Evolutionary conservation across 768 basidiomycete species (phyloP), one percentile per base, ranked within the genome.

Genomic region (Lactifluus hygrophoroides): DNA sequence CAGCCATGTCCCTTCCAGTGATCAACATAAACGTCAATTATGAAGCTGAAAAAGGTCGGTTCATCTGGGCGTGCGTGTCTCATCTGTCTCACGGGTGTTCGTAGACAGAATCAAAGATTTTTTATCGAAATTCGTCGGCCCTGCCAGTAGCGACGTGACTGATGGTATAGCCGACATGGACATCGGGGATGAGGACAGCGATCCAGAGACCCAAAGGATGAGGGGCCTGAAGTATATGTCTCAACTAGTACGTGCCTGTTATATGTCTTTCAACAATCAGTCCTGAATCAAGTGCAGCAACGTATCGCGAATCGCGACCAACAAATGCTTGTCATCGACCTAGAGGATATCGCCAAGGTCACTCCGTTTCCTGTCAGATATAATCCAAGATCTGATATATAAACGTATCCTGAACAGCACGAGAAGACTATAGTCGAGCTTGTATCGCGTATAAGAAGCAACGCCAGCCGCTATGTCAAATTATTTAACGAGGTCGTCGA

Each of bases 401-500:
- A 27, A 23, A 50, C 32, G 55, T 55, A 37, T 17, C 3, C 35
- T 27, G 2, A 61, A 13, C 55, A 92, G 88, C 79, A 88, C 64
- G 82, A 88, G 70, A 78, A 83, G 60, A 83, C 83, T 2, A 74
- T 81, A 38, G 74, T 78, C n/a, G 88, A 86, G 54, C 82, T 96
- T 11, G 89, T 92, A 32, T 70, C 77, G 23, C 85, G 87, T 58
- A 94, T 97, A 64, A 80, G 81, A 62, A 77, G 75, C 64, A 98
- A 98, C 70, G 81, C 94, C 23, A 84, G 90, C 63, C 91, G 95
- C 66, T 99, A 98, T 73, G 80, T 91, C 62, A 78, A 78, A 61
- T 77, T 99, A 21, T 97, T 98, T 75, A 83, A 85, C 64, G 87
- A 92, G 67, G 92, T 89, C 46, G 81, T 97, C 54, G 96, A 99